Conservation (phyloP, 805 yeast genomes). For the Candida fluviatilis region DNA sequence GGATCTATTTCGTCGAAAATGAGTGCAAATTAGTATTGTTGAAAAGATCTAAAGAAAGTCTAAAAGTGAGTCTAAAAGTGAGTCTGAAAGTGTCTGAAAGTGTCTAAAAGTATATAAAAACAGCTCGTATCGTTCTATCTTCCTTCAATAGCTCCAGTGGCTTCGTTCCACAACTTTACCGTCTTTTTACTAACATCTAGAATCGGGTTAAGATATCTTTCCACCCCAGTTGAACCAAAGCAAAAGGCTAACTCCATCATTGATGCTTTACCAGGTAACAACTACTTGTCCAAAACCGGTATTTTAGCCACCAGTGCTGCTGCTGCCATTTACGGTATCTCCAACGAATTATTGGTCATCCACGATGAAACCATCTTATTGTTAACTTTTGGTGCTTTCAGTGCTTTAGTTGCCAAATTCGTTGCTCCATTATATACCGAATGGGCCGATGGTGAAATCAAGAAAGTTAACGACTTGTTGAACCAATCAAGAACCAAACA, state of each 20-base stretch:
- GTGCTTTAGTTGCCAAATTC: conserved; percentile 73
- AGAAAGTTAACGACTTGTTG: conserved; percentile 74
- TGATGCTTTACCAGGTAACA: conserved; percentile 91
- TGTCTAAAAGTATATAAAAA: too few relatives aligned
- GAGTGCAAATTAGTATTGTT: too few relatives aligned
- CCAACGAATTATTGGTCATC: conserved; percentile 87
- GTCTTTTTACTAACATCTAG: conserved; percentile 37
- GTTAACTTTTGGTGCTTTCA: conserved; percentile 73
- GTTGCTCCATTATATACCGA: conserved; percentile 93
- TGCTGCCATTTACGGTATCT: conserved; percentile 89
- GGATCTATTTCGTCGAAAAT: too few relatives aligned
- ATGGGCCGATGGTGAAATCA: conserved; percentile 85
- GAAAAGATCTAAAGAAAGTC: too few relatives aligned
- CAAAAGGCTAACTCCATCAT: conserved; percentile 85
- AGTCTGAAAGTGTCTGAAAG: too few relatives aligned
- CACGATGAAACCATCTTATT: conserved; percentile 92
- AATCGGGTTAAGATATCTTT: conserved; percentile 61
- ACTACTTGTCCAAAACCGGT: conserved; percentile 86
- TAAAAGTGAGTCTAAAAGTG: too few relatives aligned
- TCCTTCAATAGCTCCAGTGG: too few relatives aligned
- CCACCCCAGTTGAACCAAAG: conserved; percentile 80
- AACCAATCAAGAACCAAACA: conserved; percentile 87
- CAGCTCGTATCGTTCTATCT: too few relatives aligned
- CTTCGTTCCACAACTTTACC: too few relatives aligned
- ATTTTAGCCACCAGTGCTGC: conserved; percentile 92